Evolutionary conservation across 331 rosid genomes (phyloP).

Genomic region (Quercus phellos): DNA sequence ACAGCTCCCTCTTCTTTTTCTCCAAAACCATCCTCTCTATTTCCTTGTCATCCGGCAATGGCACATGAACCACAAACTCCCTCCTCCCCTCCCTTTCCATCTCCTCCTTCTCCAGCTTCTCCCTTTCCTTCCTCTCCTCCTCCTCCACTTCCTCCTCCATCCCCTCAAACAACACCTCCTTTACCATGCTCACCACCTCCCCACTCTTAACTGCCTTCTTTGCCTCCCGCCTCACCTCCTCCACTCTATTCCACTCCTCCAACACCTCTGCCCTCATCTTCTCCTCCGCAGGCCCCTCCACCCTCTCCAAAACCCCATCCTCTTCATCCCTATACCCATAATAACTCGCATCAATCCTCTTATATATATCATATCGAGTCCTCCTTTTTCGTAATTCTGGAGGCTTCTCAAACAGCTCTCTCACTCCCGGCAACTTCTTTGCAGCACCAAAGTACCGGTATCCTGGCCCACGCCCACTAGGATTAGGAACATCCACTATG

Average conservation of each 20-base stretch:
- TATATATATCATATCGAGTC: slow-evolving; percentile 82
- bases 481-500: slow-evolving; percentile 89
- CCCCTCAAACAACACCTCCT: slow-evolving; percentile 57
- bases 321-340: slow-evolving; percentile 91
- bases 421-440: slow-evolving; percentile 76
- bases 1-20: slow-evolving; percentile 82
- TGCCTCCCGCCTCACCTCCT: slow-evolving; percentile 76
- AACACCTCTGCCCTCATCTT: slow-evolving; percentile 56
- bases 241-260: slow-evolving; percentile 73
- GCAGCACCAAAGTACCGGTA: slow-evolving; percentile 92
- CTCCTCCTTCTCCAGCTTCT: slow-evolving; percentile 46
- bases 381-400: slow-evolving; percentile 77
- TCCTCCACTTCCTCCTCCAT: slow-evolving; percentile 76
- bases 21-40: slow-evolving; percentile 87
- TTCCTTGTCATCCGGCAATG: slow-evolving; percentile 81
- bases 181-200: slow-evolving; percentile 55
- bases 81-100: slow-evolving; percentile 51
- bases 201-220: slow-evolving; percentile 79
- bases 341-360: slow-evolving; percentile 74
- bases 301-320: slow-evolving; percentile 68
- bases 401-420: slow-evolving; percentile 83
- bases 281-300: slow-evolving; percentile 66
- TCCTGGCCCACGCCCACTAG: slow-evolving; percentile 92
- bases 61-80: slow-evolving; percentile 87
- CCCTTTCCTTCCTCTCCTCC: slow-evolving; percentile 61